Evolutionary conservation across 2,329 filamentous ascomycete species (phyloP).

Genomic region (Fusarium proliferatum): DNA sequence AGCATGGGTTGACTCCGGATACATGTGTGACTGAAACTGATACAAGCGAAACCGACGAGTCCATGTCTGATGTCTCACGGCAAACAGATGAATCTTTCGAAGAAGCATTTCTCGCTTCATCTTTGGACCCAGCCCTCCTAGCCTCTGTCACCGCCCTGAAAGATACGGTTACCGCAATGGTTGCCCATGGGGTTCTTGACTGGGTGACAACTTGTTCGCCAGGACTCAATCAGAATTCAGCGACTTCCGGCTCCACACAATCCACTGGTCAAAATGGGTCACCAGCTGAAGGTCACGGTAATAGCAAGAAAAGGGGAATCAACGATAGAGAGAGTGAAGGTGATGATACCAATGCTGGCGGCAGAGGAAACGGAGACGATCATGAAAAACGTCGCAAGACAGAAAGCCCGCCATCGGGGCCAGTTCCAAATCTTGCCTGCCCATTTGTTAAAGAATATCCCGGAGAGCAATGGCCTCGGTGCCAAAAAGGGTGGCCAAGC

Average conservation of each 20-base stretch:
- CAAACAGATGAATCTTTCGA: conserved; percentile 27
- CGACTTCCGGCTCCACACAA: background rate
- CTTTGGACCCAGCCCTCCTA: conserved; percentile 10
- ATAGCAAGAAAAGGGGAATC: conserved; percentile 21
- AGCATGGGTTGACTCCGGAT: background rate
- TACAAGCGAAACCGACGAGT: conserved; percentile 18
- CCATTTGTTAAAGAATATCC: conserved; percentile 28
- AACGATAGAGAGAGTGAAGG: background rate
- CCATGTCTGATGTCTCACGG: conserved; percentile 17
- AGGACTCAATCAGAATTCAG: background rate
- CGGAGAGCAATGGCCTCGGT: background rate
- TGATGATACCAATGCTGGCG: background rate
- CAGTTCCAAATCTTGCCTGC: conserved; percentile 9
- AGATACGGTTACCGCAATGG: conserved; percentile 7
- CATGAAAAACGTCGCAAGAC: conserved; percentile 30
- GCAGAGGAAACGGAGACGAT: conserved; percentile 21
- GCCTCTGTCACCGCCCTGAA: conserved; percentile 8
- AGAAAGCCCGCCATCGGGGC: background rate
- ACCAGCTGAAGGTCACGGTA: background rate
- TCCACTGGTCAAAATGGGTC: background rate
- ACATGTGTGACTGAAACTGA: conserved; percentile 12
- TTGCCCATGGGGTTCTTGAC: conserved; percentile 3
- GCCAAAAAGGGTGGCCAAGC: conserved; percentile 7
- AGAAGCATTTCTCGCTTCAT: conserved; percentile 19
- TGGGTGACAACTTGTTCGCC: conserved; percentile 18